Percentiles rank a stretch among this genome's conserved stretches.
Evolutionary conservation across 768 basidiomycete genomes (phyloP).

Genomic region (Lentinula lateritia): DNA sequence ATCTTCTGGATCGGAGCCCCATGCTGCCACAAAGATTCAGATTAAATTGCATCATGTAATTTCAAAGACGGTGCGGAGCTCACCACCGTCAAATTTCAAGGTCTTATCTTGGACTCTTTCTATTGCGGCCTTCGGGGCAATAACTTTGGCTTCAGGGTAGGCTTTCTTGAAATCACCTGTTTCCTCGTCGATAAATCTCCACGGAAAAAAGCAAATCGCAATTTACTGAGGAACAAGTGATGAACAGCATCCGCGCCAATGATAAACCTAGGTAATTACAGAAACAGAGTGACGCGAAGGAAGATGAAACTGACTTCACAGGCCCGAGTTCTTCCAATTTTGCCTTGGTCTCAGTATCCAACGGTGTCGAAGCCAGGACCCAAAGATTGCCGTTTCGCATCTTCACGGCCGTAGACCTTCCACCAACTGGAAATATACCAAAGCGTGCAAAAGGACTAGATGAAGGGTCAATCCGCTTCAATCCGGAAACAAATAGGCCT

Average conservation of each 20-base stretch:
- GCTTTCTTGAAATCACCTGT: slow-evolving; percentile 58
- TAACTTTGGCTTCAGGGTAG: slow-evolving; percentile 65
- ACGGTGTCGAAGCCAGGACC: slow-evolving; percentile 74
- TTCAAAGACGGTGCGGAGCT: slow-evolving; percentile 9
- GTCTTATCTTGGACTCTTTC: slow-evolving; percentile 45
- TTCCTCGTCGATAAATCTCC: not conserved
- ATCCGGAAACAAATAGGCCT: not conserved
- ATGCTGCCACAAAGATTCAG: slow-evolving; percentile 27
- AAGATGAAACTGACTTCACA: slow-evolving; percentile 45
- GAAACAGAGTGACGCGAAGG: not conserved
- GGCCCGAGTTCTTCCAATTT: slow-evolving; percentile 61
- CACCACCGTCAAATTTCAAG: slow-evolving; percentile 63
- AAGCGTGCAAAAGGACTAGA: slow-evolving; percentile 62
- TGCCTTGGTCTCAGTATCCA: slow-evolving; percentile 57
- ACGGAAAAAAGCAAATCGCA: slow-evolving; percentile 6
- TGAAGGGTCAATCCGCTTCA: not conserved
- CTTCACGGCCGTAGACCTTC: slow-evolving; percentile 77
- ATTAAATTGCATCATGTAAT: not conserved
- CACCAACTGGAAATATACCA: slow-evolving; percentile 70
- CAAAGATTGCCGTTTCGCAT: slow-evolving; percentile 67
- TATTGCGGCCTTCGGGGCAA: slow-evolving; percentile 56
- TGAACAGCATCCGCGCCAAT: slow-evolving; percentile 55
- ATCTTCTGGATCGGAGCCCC: slow-evolving; percentile 56
- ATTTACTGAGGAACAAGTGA: slow-evolving; percentile 52
- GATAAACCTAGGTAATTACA: slow-evolving; percentile 40